Conservation (phyloP, 1,139 yeast genomes). For the Pichia sp. region DNA sequence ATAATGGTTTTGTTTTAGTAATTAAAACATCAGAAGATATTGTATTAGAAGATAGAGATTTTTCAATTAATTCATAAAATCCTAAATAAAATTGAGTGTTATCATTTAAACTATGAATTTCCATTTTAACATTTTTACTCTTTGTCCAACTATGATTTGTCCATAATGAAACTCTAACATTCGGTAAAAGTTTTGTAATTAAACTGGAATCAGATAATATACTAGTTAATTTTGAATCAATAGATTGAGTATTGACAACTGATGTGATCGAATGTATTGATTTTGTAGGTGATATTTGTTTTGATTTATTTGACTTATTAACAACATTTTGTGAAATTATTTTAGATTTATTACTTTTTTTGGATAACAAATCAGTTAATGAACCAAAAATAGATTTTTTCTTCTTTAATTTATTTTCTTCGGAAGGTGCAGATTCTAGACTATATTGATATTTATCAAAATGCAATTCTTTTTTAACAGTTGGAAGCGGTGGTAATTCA, state of each 20-base stretch:
- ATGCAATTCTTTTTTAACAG: background rate
- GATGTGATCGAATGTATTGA: slow-evolving; percentile 9
- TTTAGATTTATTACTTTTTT: slow-evolving; percentile 2
- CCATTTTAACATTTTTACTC: slow-evolving; percentile 1
- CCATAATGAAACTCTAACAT: slow-evolving; percentile 26
- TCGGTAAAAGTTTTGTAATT: slow-evolving; percentile 16
- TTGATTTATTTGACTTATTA: background rate
- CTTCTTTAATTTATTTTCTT: background rate
- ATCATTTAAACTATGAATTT: background rate
- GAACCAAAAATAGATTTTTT: slow-evolving; percentile 12
- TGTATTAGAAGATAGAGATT: background rate
- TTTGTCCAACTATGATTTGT: slow-evolving; percentile 23
- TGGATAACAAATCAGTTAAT: slow-evolving; percentile 7
- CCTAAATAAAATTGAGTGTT: slow-evolving; percentile 5
- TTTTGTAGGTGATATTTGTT: slow-evolving; percentile 3
- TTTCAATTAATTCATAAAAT: slow-evolving; percentile 6
- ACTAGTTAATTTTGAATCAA: background rate
- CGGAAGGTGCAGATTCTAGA: background rate
- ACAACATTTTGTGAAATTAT: slow-evolving; percentile 1
- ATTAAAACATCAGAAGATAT: background rate
- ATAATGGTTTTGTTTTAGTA: background rate
- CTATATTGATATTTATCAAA: slow-evolving; percentile 11
- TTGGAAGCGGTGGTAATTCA: background rate
- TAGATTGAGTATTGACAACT: background rate
- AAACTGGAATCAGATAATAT: slow-evolving; percentile 6